Evolutionary conservation across 2,329 filamentous ascomycete genomes (phyloP).

Genomic region (Neobulgaria alba): DNA sequence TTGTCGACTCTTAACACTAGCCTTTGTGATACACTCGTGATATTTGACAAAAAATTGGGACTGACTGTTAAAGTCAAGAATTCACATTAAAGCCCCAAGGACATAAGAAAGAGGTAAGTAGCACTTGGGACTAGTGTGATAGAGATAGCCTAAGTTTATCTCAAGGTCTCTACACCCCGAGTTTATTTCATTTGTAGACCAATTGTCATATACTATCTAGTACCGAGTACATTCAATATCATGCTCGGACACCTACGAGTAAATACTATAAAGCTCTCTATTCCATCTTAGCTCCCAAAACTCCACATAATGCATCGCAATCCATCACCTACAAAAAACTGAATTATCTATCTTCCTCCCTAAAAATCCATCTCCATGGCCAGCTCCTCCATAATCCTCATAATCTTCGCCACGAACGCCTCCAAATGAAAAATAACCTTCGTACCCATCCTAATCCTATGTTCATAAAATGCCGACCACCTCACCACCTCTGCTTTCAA

Average conservation of each 20-base stretch:
- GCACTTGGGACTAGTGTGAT: no score
- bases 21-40: no score
- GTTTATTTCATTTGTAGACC: neutral
- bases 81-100: no score
- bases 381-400: slow-evolving; percentile 90
- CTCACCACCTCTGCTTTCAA: slow-evolving; percentile 88
- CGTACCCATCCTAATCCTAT: slow-evolving; percentile 80
- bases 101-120: no score
- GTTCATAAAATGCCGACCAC: slow-evolving; percentile 97
- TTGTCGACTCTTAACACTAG: no score
- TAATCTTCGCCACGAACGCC: slow-evolving; percentile 97
- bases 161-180: no score
- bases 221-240: slow-evolving; percentile 1
- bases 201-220: slow-evolving; percentile 3
- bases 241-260: neutral
- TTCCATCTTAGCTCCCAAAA: no score
- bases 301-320: no score
- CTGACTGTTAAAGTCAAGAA: no score
- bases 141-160: no score
- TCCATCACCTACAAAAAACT: neutral
- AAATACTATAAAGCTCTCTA: no score
- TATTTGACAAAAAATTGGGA: no score
- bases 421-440: slow-evolving; percentile 98
- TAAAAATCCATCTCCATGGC: slow-evolving; percentile 75
- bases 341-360: neutral